Percentiles rank a stretch among this genome's conserved stretches.
These are phyloP conservation scores for Lactarius pseudohatsudake DNA, from an alignment of 768 basidiomycete species.

Conservation along the genomic window DNA sequence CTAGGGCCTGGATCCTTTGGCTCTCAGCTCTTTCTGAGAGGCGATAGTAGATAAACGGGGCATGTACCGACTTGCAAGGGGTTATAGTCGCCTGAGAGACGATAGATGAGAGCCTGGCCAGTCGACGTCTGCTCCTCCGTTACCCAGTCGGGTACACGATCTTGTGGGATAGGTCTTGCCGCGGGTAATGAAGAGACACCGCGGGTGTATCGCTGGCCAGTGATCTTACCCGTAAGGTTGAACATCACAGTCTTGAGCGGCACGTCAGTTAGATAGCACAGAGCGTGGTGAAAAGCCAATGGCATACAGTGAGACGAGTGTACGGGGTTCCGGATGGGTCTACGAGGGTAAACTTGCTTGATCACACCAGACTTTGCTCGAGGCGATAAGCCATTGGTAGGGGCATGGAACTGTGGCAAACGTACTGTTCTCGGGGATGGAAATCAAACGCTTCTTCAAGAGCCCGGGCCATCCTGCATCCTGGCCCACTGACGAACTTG, in stretches of 20 bases:
- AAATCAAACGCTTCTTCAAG: conserved; percentile 61
- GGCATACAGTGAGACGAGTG: conserved; percentile 38
- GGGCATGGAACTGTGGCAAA: too few species aligned
- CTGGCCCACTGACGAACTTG: too few species aligned
- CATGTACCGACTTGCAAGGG: conserved; percentile 46
- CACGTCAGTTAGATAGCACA: neutral
- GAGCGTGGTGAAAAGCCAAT: neutral
- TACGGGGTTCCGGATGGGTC: conserved; percentile 44
- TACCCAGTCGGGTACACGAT: conserved; percentile 42
- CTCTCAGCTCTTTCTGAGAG: conserved; percentile 41
- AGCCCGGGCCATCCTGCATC: conserved; percentile 16
- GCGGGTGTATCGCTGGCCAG: conserved; percentile 42
- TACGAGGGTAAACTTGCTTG: conserved; percentile 48
- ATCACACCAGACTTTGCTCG: conserved; percentile 71
- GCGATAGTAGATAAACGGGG: neutral
- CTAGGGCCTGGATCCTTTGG: conserved; percentile 68
- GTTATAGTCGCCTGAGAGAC: conserved; percentile 55
- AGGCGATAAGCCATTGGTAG: neutral
- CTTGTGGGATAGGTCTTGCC: conserved; percentile 40
- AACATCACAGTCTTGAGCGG: conserved; percentile 30
- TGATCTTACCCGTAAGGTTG: conserved; percentile 45
- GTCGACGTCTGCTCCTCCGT: conserved; percentile 42
- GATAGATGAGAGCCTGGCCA: conserved; percentile 45
- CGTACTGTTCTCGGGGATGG: conserved; percentile 83
- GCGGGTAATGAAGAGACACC: conserved; percentile 39